A percentile compares a stretch with the other conserved stretches of the same genome.
Conservation (phyloP, 768 basidiomycete genomes). For the Boletellus emodensis region DNA sequence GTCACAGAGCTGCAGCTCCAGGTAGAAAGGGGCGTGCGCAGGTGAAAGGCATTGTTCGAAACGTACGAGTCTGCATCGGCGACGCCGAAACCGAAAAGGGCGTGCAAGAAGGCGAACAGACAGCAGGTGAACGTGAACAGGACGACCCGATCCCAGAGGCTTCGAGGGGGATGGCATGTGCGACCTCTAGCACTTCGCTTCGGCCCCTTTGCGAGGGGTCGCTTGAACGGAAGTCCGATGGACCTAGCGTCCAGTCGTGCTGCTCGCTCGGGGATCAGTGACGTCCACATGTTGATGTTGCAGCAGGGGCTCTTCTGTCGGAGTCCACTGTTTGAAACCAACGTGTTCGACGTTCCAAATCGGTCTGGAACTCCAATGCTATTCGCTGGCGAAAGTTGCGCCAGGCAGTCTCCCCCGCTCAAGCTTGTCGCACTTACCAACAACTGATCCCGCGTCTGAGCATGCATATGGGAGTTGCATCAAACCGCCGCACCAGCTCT, state of each 20-base stretch:
- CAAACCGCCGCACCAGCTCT: too few species aligned
- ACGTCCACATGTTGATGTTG: constrained; percentile 14
- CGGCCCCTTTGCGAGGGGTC: not conserved
- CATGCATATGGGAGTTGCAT: too few species aligned
- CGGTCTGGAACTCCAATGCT: not conserved
- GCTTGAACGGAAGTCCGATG: not conserved
- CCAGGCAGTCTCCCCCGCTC: not conserved
- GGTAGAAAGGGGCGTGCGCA: not conserved
- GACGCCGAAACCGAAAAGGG: constrained; percentile 23
- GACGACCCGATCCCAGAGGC: constrained; percentile 21
- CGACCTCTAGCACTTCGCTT: not conserved
- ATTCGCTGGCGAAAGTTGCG: not conserved
- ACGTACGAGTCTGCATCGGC: not conserved
- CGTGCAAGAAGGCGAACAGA: constrained; percentile 23
- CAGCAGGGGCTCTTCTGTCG: not conserved
- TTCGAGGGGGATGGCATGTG: constrained; percentile 5
- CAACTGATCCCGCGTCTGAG: too few species aligned
- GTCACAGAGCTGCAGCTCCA: not conserved
- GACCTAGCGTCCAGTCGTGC: not conserved
- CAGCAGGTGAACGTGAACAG: constrained; percentile 23
- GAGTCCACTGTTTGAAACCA: not conserved
- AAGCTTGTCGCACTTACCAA: not conserved
- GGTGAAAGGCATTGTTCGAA: not conserved
- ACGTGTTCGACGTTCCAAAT: not conserved
- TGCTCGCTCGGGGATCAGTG: not conserved